phyloP scores from a whole-genome alignment of 78 protist species.

The Cavenderia fasciculata region DNA sequence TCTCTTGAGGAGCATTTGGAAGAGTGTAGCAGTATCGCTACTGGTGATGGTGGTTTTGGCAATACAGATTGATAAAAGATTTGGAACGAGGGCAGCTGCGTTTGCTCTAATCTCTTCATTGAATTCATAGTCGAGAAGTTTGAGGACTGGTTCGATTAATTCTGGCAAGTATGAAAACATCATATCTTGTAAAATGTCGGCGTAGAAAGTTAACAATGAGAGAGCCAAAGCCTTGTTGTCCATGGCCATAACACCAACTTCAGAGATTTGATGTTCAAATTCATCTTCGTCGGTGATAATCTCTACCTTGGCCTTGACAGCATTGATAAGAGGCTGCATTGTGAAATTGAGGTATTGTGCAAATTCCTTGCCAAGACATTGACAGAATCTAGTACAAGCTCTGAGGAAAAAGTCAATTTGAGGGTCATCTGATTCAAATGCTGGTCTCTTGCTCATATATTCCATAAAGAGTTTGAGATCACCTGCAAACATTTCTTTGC shows the following conservation, averaged over 20 bases:
- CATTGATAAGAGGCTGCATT: constrained; percentile 84
- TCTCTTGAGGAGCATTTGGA: background rate
- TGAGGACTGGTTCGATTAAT: constrained; percentile 63
- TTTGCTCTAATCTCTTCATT: constrained; percentile 54
- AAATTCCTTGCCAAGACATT: constrained; percentile 87
- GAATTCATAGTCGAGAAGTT: constrained; percentile 69
- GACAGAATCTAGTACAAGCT: constrained; percentile 92
- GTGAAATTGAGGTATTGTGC: constrained; percentile 85
- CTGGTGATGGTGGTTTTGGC: background rate
- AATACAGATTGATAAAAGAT: background rate
- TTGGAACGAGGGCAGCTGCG: constrained; percentile 41
- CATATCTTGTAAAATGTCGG: constrained; percentile 58
- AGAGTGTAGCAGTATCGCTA: background rate
- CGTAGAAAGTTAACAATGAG: constrained; percentile 78
- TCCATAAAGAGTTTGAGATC: constrained; percentile 88
- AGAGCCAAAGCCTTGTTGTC: constrained; percentile 91
- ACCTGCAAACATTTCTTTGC: constrained; percentile 72
- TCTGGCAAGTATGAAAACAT: constrained; percentile 71
- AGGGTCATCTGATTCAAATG: constrained; percentile 88
- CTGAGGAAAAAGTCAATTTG: constrained; percentile 86
- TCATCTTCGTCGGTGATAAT: background rate
- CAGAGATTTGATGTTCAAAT: constrained; percentile 16
- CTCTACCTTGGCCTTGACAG: constrained; percentile 65
- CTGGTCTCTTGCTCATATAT: constrained; percentile 44
- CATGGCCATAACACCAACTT: constrained; percentile 66